Evolutionary conservation across 352 stramenopile genomes (phyloP).

Genomic region (Halophytophthora polymorphica): DNA sequence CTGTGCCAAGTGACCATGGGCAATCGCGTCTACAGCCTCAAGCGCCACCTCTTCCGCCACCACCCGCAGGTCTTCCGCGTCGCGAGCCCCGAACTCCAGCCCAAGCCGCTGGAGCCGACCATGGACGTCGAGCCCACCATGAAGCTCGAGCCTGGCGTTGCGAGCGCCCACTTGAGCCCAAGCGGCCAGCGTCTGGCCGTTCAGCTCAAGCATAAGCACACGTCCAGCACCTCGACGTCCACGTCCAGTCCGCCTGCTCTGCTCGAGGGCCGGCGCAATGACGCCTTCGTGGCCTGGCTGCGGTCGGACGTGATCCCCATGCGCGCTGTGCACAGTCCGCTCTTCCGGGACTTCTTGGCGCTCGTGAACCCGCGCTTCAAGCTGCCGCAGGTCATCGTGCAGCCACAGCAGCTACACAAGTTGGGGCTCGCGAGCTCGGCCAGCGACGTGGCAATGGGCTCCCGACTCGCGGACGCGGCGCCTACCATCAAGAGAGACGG

Average conservation of each 20-base stretch:
- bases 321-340: conserved; percentile 29
- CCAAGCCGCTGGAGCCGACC: conserved; percentile 11
- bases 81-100: conserved; percentile 4
- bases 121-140: conserved; percentile 11
- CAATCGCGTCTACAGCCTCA: conserved; percentile 43
- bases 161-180: conserved; percentile 3
- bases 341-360: conserved; percentile 36
- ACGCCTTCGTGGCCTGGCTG: conserved; percentile 44
- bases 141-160: conserved; percentile 13
- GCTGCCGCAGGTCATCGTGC: conserved; percentile 34
- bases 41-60: conserved; percentile 45
- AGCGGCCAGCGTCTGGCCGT: conserved; percentile 11
- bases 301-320: conserved; percentile 45
- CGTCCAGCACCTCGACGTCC: conserved; percentile 2
- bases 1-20: conserved; percentile 46
- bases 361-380: conserved; percentile 39
- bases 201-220: conserved; percentile 23
- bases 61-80: conserved; percentile 45
- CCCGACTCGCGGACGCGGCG: not conserved
- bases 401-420: conserved; percentile 28
- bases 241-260: conserved; percentile 4
- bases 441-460: not conserved
- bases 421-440: conserved; percentile 10
- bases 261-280: conserved; percentile 16
- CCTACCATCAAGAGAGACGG: not conserved